phyloP scores from a whole-genome alignment of 805 yeast genomes.

The Sugiyamaella mastotermitis region DNA sequence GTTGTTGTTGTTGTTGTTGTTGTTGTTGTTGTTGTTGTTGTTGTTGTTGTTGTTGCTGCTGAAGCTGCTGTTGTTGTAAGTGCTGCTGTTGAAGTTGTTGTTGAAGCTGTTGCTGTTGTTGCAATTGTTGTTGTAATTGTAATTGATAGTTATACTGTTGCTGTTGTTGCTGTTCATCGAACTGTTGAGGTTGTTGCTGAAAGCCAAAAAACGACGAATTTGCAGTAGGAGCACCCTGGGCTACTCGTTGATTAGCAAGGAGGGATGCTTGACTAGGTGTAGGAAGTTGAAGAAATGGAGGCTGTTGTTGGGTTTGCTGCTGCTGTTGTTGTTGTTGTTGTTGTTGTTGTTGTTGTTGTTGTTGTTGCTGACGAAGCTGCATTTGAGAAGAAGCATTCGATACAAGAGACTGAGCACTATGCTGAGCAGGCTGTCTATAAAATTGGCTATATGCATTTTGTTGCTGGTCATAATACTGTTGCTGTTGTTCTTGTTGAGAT shows the following conservation, averaged over 20 bases:
- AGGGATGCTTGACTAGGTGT: conserved; percentile 21
- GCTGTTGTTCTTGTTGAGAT: conserved; percentile 18
- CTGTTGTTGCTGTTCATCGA: conserved; percentile 11
- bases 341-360: conserved; percentile 28
- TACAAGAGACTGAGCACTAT: conserved; percentile 20
- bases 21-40: conserved; percentile 4
- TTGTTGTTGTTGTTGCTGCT: conserved; percentile 9
- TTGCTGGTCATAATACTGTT: conserved; percentile 12
- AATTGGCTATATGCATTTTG: conserved; percentile 9
- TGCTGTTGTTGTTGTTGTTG: conserved; percentile 29
- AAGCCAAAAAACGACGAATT: not conserved
- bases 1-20: conserved; percentile 16
- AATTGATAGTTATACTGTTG: conserved; percentile 9
- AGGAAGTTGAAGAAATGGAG: conserved; percentile 16
- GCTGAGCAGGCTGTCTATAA: conserved; percentile 17
- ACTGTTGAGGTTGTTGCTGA: conserved; percentile 5
- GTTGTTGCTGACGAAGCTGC: conserved; percentile 32
- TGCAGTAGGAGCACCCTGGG: conserved; percentile 8
- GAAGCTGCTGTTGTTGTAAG: conserved; percentile 6
- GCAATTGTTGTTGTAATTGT: conserved; percentile 4
- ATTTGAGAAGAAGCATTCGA: conserved; percentile 17
- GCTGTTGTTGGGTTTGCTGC: conserved; percentile 19
- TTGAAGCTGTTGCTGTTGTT: conserved; percentile 5
- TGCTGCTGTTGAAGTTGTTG: conserved; percentile 4
- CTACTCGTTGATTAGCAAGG: conserved; percentile 14